Evolutionary conservation across 164 flowering plant genomes (phyloP), one percentile per base, ranked within the genome.

Genomic region (Tetracentron sinense): DNA sequence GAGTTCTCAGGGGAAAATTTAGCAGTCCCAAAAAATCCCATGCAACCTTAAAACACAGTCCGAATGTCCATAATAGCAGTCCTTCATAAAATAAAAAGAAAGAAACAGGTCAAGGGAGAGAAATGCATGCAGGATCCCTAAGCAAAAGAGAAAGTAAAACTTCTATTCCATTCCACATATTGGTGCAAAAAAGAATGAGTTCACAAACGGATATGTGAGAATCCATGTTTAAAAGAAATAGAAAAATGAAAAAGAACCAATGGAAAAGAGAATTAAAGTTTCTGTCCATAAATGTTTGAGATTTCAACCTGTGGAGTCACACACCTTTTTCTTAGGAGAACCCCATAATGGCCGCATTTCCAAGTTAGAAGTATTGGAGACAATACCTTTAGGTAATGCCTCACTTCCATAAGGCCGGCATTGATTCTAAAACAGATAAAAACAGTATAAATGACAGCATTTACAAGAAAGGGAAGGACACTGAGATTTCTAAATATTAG

Each of bases 291-390:
- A 30, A 20, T 8, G n/a, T 53, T 4, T 22, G 14, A 54, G 27
- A 35, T 33, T 51, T 6, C 17, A 30, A 22, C 42, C 23, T 22
- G 21, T 33, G 21, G 29, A 11, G 33, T 52, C 52, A 69, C 77
- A n/a, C 54, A 85, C 91, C 72, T 67, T 68, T 61, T 72, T 60
- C 47, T 55, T 42, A 57, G 71, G 62, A 56, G 80, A 71, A 44
- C 84, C 85, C 96, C 92, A 94, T 52, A 91, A 78, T 19, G 89
- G 92, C 20, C 77, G 83, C 92, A 84, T 78, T 73, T 89, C 88
- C 78, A 89, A 70, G 81, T 91, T 82, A 17, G 96, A 88, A 31
- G 81, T 77, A 65, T 64, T 63, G 25, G 75, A 64, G 63, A 94
- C 73, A 55, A 94, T 91, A 64, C 96, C 96, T 77, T 77, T 63